Base-by-base conservation (phyloP, 371 early-diverging fungal genomes). In the Amoeboaphelidium occidentale region DNA sequence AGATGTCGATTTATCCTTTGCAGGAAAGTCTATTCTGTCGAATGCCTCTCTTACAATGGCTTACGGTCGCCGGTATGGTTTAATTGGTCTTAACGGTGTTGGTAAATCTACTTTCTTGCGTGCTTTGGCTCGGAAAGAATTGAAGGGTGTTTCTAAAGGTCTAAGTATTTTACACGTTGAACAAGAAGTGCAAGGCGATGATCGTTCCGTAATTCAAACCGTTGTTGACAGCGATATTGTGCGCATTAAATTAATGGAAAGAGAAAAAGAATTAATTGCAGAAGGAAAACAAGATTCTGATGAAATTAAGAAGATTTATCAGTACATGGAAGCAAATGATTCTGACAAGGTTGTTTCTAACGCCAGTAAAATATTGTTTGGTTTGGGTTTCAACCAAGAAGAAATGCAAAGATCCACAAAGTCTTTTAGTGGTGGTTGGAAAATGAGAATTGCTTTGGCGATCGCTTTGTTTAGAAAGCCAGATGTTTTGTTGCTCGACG, bases 61-160 rank as follows among this genome's bases (percentile, higher is more conserved):
- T 20, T 32, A 10, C 17, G 92, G 93, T 27, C 75, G 94, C 51
- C 71, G 92, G 44, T 93, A 94, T 65, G 94, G 94, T 63, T 72
- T 99, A 17, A 82, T 97, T 17, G 99, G 99, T 53, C 79, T 83
- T 55, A 99, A 98, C 75, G 99, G 99, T 72, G 73, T 91, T 42
- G 88, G 88, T 58, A 99, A 99, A 68, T 90, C 94, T 12, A 98
- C 97, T 6, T 68, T 98, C 28, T 57, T 99, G 43, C 77, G 88
- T 27, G 84, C 85, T 26, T 81, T 98, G 54, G 83, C 90, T 21
- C 68, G 72, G 59, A 75, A 87, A 58, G 92, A 93, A 62, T 66
- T 97, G 52, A 67, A 68, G 24, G 79, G 87, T 14, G 87, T 96
- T 27, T 72, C 78, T 1, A 48, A 32, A 17, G 70, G 67, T 22